phyloP scores from a whole-genome alignment of 495 filamentous ascomycete species.

The Neurospora sp. region DNA sequence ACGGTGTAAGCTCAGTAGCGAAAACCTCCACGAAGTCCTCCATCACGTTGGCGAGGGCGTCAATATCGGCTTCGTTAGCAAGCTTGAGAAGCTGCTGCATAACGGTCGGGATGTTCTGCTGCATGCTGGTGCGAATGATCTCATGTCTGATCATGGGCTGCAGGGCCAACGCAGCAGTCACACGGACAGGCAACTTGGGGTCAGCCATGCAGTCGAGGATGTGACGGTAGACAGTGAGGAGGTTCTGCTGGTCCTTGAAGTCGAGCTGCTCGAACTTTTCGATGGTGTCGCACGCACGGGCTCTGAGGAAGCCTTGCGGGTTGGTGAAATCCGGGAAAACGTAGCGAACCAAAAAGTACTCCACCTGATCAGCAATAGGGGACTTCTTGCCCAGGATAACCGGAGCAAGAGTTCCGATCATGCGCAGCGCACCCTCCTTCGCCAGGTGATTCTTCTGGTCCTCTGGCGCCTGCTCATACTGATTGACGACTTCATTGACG shows the following conservation, averaged over 20 bases:
- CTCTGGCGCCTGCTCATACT: constrained; percentile 69
- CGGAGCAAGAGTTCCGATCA: constrained; percentile 91
- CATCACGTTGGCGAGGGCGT: constrained; percentile 97
- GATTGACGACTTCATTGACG: constrained; percentile 85
- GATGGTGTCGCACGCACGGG: constrained; percentile 89
- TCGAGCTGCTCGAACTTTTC: constrained; percentile 96
- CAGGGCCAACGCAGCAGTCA: constrained; percentile 87
- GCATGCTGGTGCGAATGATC: constrained; percentile 85
- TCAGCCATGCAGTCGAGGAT: constrained; percentile 97
- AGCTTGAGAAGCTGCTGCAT: constrained; percentile 98
- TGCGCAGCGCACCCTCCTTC: constrained; percentile 91
- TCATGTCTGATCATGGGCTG: constrained; percentile 95
- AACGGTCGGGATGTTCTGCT: constrained; percentile 96
- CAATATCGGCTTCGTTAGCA: constrained; percentile 91
- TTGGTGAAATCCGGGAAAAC: constrained; percentile 97
- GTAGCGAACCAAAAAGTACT: constrained; percentile 96
- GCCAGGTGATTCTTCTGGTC: constrained; percentile 83
- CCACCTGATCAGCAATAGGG: constrained; percentile 94
- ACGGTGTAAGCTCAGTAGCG: constrained; percentile 87
- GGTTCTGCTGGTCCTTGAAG: constrained; percentile 89
- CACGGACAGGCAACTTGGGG: constrained; percentile 77
- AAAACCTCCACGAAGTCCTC: constrained; percentile 99
- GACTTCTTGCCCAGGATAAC: constrained; percentile 97
- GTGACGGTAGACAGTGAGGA: constrained; percentile 90
- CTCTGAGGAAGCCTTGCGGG: constrained; percentile 84